Evolutionary conservation across 75 land plant genomes (phyloP).

Genomic region (Cryptomeria japonica): DNA sequence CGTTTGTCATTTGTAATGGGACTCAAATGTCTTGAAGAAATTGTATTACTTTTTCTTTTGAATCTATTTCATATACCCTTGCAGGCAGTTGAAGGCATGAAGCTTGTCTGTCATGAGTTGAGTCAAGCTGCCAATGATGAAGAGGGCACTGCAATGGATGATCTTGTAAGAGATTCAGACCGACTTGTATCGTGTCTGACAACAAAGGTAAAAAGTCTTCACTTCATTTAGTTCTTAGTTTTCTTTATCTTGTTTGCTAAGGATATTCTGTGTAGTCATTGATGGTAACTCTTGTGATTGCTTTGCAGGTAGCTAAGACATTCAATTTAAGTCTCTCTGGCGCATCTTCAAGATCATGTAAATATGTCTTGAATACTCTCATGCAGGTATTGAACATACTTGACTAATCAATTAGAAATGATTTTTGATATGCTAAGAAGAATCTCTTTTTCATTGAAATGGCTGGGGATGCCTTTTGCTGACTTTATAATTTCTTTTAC

Average conservation of each 20-base stretch:
- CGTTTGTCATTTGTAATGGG: neutral
- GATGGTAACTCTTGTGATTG: neutral
- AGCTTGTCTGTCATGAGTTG: constrained; percentile 96
- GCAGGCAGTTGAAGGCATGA: constrained; percentile 99
- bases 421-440: neutral
- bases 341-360: constrained; percentile 96
- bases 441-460: neutral
- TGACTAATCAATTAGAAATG: neutral
- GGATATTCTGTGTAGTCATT: neutral
- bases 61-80: constrained; percentile 17
- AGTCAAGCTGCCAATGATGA: constrained; percentile 75
- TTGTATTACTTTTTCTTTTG: neutral
- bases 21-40: neutral
- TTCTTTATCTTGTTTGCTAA: neutral
- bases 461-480: neutral
- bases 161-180: constrained; percentile 86
- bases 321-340: constrained; percentile 92
- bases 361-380: constrained; percentile 96
- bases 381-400: constrained; percentile 77
- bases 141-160: constrained; percentile 76
- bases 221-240: constrained; percentile 2
- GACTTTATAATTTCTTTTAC: constrained; percentile 18
- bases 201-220: constrained; percentile 52
- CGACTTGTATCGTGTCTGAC: constrained; percentile 86
- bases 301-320: constrained; percentile 77